These are phyloP conservation scores for Helicocarpus griseus DNA, from an alignment of 2,329 filamentous ascomycete species.

Conservation along the genomic window DNA sequence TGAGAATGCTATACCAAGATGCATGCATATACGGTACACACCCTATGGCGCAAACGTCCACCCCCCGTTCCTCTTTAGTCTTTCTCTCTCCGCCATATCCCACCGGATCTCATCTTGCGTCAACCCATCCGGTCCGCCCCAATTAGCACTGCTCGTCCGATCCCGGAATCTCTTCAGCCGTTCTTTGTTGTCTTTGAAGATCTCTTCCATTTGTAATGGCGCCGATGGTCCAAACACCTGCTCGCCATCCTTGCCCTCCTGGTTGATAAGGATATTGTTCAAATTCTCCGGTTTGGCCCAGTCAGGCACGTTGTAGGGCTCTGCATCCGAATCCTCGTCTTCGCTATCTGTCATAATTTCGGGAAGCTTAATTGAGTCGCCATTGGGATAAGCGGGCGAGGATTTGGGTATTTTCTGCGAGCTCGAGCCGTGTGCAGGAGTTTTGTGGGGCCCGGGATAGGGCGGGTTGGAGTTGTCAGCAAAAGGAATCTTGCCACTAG, in stretches of 20 bases:
- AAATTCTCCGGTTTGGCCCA: constrained; percentile 89
- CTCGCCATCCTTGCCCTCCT: constrained; percentile 66
- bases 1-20: not conserved
- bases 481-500: constrained; percentile 83
- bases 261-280: constrained; percentile 61
- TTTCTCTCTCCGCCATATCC: constrained; percentile 70
- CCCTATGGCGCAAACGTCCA: constrained; percentile 58
- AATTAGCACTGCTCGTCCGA: constrained; percentile 89
- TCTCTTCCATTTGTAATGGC: constrained; percentile 89
- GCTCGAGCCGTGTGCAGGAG: constrained; percentile 47
- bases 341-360: constrained; percentile 95
- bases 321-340: constrained; percentile 61
- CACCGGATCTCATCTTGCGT: constrained; percentile 79
- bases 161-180: constrained; percentile 79
- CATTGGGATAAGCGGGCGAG: constrained; percentile 78
- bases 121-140: constrained; percentile 70
- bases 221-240: constrained; percentile 86
- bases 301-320: constrained; percentile 56
- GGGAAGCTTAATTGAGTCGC: constrained; percentile 82
- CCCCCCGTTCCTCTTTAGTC: constrained; percentile 69
- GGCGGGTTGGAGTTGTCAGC: constrained; percentile 56
- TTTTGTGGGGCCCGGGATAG: constrained; percentile 51
- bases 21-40: not conserved
- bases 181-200: constrained; percentile 84
- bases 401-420: constrained; percentile 41